Evolutionary conservation across 2,329 filamentous ascomycete genomes (phyloP).

Genomic region (Colletotrichum aenigma): DNA sequence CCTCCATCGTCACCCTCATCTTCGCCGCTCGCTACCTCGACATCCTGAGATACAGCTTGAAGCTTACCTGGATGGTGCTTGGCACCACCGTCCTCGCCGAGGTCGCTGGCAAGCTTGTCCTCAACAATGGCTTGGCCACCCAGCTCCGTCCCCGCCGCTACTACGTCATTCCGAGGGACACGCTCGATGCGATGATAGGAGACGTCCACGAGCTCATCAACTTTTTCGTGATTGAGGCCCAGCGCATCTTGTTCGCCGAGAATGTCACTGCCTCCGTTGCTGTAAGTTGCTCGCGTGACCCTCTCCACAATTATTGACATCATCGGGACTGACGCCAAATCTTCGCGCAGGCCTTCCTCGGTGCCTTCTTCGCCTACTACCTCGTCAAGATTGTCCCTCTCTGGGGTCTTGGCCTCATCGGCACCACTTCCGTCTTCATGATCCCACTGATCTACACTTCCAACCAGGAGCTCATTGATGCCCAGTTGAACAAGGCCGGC

Average conservation of each 20-base stretch:
- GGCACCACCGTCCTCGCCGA: conserved; percentile 66
- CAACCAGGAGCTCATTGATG: conserved; percentile 74
- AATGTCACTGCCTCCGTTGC: conserved; percentile 64
- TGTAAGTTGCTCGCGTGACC: conserved; percentile 46
- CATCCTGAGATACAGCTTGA: conserved; percentile 67
- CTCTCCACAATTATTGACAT: conserved; percentile 1
- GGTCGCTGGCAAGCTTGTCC: conserved; percentile 62
- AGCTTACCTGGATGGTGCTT: conserved; percentile 67
- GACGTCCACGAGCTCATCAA: conserved; percentile 73
- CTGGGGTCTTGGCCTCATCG: conserved; percentile 70
- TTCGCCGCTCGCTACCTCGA: conserved; percentile 70
- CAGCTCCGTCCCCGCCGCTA: conserved; percentile 72
- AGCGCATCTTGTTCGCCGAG: conserved; percentile 72
- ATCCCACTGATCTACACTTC: conserved; percentile 67
- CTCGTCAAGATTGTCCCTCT: conserved; percentile 73
- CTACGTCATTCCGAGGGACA: conserved; percentile 68
- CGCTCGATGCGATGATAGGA: conserved; percentile 63
- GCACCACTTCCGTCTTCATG: conserved; percentile 64
- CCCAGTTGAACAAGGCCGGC: conserved; percentile 61
- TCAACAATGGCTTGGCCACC: conserved; percentile 66
- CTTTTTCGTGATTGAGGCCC: conserved; percentile 73
- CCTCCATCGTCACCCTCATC: conserved; percentile 61
- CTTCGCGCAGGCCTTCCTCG: conserved; percentile 55
- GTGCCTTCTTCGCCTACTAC: conserved; percentile 69
- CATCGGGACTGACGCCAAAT: background rate